Percentiles rank a stretch among this genome's conserved stretches.
phyloP scores from a whole-genome alignment of 176 grass and related monocot species.

The Avena eriantha region DNA sequence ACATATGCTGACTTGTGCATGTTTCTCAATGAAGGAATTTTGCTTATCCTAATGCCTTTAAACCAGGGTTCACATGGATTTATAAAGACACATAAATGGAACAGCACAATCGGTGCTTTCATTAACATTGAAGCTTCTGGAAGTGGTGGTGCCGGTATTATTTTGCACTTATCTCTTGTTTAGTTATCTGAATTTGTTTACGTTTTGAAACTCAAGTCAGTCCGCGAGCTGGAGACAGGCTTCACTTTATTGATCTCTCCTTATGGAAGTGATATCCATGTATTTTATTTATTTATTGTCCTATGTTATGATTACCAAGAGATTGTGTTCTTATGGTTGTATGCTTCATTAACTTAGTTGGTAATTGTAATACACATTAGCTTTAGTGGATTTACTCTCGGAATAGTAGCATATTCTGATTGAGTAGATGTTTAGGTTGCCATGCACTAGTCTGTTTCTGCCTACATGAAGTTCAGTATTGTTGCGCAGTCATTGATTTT shows the following conservation, averaged over 20 bases:
- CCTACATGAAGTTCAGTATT: conserved; percentile 14
- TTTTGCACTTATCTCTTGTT: conserved; percentile 32
- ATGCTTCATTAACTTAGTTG: conserved; percentile 30
- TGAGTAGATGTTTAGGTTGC: conserved; percentile 13
- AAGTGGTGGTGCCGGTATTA: conserved; percentile 83
- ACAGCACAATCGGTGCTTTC: conserved; percentile 79
- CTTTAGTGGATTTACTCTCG: conserved; percentile 25
- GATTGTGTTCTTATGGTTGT: not conserved
- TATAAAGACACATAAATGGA: conserved; percentile 94
- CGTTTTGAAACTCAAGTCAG: conserved; percentile 23
- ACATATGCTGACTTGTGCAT: conserved; percentile 8
- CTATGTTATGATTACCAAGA: conserved; percentile 27
- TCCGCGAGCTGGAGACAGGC: not conserved
- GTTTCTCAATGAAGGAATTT: conserved; percentile 38
- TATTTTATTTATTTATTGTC: conserved; percentile 10
- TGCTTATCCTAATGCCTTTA: conserved; percentile 29
- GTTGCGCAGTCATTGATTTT: not conserved
- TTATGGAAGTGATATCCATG: conserved; percentile 24
- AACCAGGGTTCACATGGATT: conserved; percentile 97
- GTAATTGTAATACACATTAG: conserved; percentile 19
- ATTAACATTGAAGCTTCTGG: conserved; percentile 99
- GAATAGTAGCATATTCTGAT: conserved; percentile 23
- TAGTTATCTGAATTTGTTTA: conserved; percentile 28
- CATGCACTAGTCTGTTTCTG: conserved; percentile 19
- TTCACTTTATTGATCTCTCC: conserved; percentile 26